Conservation (phyloP, 2,329 filamentous ascomycete species). For the Penicillium sp. region DNA sequence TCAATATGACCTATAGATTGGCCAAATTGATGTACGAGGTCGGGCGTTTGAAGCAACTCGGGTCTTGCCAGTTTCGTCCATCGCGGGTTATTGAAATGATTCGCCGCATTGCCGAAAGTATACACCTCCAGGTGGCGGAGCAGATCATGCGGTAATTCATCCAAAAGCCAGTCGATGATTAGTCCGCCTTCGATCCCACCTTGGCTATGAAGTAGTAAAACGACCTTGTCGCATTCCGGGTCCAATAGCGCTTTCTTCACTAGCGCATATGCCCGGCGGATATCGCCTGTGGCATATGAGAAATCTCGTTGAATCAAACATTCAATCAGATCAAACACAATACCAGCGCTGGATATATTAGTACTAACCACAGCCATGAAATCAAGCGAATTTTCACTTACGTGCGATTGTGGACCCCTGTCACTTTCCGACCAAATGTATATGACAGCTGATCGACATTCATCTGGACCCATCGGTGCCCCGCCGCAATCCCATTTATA, state of each 20-base stretch:
- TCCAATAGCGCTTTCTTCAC: conserved; percentile 67
- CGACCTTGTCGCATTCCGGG: conserved; percentile 64
- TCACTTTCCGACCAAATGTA: conserved; percentile 70
- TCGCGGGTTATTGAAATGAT: conserved; percentile 76
- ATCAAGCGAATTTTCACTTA: conserved; percentile 31
- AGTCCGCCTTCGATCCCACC: conserved; percentile 73
- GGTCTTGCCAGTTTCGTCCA: conserved; percentile 47
- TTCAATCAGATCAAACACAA: conserved; percentile 75
- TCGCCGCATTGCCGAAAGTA: conserved; percentile 77
- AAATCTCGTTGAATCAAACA: conserved; percentile 77
- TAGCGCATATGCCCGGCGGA: conserved; percentile 59
- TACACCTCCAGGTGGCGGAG: conserved; percentile 70
- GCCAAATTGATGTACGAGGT: not conserved
- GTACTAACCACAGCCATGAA: too few relatives aligned
- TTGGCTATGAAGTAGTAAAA: conserved; percentile 76
- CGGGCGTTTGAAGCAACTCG: conserved; percentile 20
- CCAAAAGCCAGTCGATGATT: conserved; percentile 74
- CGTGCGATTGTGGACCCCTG: conserved; percentile 75
- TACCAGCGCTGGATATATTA: conserved; percentile 50
- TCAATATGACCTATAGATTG: conserved; percentile 67
- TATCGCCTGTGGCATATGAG: conserved; percentile 68
- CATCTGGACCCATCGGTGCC: conserved; percentile 61
- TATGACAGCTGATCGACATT: conserved; percentile 71
- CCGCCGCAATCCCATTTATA: conserved; percentile 66
- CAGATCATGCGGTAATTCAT: conserved; percentile 67